A percentile compares a stretch with the other conserved stretches of the same genome.
Evolutionary conservation across 106 monocot genomes (phyloP).

Genomic region (Alisma plantagoaquatica): DNA sequence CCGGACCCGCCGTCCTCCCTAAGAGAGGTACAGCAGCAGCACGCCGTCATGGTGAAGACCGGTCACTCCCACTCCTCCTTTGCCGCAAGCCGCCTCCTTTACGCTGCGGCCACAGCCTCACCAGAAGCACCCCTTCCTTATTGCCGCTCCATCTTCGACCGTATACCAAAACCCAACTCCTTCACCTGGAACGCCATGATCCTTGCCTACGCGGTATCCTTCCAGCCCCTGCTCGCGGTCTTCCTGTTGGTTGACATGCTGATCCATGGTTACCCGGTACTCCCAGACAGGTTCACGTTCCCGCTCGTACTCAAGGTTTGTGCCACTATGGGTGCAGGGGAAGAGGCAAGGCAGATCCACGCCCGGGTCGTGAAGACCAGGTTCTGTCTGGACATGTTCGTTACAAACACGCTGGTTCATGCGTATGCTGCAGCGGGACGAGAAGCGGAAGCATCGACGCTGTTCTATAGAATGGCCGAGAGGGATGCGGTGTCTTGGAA

Average conservation of each 20-base stretch:
- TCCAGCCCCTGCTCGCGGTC: background rate
- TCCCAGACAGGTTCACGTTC: conserved; percentile 5
- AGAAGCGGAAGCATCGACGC: background rate
- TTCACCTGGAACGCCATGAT: conserved; percentile 12
- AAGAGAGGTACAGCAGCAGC: background rate
- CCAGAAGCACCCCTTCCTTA: too few relatives aligned
- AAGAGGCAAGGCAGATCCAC: conserved; percentile 6
- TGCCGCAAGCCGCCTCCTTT: background rate
- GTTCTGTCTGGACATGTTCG: conserved; percentile 4
- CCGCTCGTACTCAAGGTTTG: conserved; percentile 8
- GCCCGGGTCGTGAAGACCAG: background rate
- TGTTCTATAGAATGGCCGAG: background rate
- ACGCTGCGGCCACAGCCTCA: background rate
- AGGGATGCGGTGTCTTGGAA: conserved; percentile 7
- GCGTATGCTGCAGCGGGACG: background rate
- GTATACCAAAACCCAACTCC: background rate
- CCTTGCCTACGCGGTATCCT: background rate
- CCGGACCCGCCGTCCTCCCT: background rate
- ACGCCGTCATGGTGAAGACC: background rate
- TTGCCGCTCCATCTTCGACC: background rate
- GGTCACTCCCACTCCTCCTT: conserved; percentile 1
- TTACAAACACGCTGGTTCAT: conserved; percentile 5
- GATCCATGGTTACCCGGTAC: background rate
- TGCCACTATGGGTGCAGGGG: background rate
- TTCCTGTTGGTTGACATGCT: background rate